Percentiles rank a stretch among this genome's conserved stretches.
phyloP scores from a whole-genome alignment of 2,329 filamentous ascomycete species.

The Aphanocladium album region DNA sequence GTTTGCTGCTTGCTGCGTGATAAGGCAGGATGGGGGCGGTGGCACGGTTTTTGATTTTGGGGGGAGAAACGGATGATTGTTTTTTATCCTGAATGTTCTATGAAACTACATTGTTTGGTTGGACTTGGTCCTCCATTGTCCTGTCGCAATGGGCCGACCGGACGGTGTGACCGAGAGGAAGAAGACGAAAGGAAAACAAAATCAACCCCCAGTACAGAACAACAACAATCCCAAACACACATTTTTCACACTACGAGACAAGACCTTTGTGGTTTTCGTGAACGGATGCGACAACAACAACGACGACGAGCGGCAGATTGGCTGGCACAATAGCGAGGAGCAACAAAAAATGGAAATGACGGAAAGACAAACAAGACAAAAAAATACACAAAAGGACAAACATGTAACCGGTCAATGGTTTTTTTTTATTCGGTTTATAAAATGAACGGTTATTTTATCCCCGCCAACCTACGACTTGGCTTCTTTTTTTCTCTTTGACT shows the following conservation, averaged over 20 bases:
- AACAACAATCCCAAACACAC: slow-evolving; percentile 12
- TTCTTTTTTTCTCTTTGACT: background rate
- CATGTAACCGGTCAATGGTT: slow-evolving; percentile 11
- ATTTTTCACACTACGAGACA: slow-evolving; percentile 4
- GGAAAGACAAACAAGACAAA: slow-evolving; percentile 12
- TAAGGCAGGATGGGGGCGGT: background rate
- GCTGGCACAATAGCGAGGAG: background rate
- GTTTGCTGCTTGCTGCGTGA: slow-evolving; percentile 23
- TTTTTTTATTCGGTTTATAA: slow-evolving; percentile 12
- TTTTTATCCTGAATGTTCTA: slow-evolving; percentile 9
- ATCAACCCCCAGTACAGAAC: slow-evolving; percentile 12
- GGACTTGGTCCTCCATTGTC: background rate
- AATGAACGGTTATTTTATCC: slow-evolving; percentile 11
- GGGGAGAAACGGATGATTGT: slow-evolving; percentile 9
- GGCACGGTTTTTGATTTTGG: background rate
- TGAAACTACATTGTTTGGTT: slow-evolving; percentile 9
- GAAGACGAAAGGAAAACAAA: slow-evolving; percentile 13
- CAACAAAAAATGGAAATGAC: slow-evolving; percentile 4
- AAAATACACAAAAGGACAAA: slow-evolving; percentile 11
- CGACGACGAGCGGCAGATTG: background rate
- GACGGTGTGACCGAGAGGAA: background rate
- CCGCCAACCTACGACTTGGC: slow-evolving; percentile 4
- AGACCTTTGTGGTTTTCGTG: background rate
- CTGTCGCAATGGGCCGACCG: background rate
- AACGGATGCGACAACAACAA: slow-evolving; percentile 1